Evolutionary conservation across 441 rosid species (phyloP), one percentile per base, ranked within the genome.

Genomic region (Adansonia madagascariensis): DNA sequence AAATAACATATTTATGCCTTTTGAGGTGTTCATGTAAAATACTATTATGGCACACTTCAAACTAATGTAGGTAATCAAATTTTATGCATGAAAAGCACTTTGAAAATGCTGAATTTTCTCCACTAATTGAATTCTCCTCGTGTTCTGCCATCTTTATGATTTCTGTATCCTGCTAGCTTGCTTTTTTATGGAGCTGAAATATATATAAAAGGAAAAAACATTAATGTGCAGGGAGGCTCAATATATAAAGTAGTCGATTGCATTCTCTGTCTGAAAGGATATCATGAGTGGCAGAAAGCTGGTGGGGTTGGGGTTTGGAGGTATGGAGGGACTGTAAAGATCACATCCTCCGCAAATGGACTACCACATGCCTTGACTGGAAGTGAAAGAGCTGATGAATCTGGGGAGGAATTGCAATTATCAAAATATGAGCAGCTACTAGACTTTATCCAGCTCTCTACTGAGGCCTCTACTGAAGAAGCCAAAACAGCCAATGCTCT

Each of bases 291-390:
- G 99, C 92, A 92, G 84, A 91, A 91, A 79, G 91, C 94, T 0
- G 99, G 99, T 64, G 99, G 97, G 73, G 89, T 86, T 17, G 99
- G 99, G 74, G 90, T 94, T 18, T 96, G 98, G 97, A 89, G 97
- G 76, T 96, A 94, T 74, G 98, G 99, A 71, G 99, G 99, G 50
- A 92, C 93, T 35, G 97, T 96, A 62, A 96, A 90, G 91, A 96
- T 96, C 70, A 87, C 89, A 8, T 88, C 95, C 70, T 84, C 94
- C 6, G 91, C 95, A 0, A 95, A 90, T 79, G 86, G 80, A 55
- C 88, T 94, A 35, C 85, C 91, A 0, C 66, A 84, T 20, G 90
- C 91, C 67, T 77, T 84, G 50, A 73, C 88, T 31, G 86, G 94
- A 63, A 90, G 92, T 67, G 98, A 90, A 82, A 91, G 89, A 82